Base-by-base conservation (phyloP, 2,329 filamentous ascomycete genomes). In the Ascochyta koolunga region DNA sequence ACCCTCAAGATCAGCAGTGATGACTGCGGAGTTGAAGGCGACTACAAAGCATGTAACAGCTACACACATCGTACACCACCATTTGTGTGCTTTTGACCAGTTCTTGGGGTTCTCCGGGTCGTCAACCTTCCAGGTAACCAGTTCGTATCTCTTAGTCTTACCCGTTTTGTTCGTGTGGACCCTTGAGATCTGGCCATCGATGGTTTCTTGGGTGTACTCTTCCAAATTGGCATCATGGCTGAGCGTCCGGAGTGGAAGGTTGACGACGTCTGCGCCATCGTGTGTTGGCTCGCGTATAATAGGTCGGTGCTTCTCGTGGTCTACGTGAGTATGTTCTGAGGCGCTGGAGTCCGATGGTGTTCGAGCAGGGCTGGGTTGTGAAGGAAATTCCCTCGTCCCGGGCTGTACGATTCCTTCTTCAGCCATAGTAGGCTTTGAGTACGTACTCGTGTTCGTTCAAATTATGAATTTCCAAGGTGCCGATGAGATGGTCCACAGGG, bases 51-150 rank as follows among this genome's bases (percentile, higher is more conserved):
- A 80, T 1, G 78, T 79, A 0, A 78, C 27, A 0, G 91, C 89
- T 0, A 96, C 90, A 15, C 91, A 86, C 88, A 96, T 91, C 21
- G 91, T 96, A 68, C 85, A 88, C 65, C 68, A 77, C 90, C 90
- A 93, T 76, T 93, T 95, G 73, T 79, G 88, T 1, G 76, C 78
- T 73, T 91, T 91, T 51, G 83, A 85, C 89, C 89, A 95, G 74
- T 93, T 95, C 80, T 93, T 93, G 0, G 91, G 90, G 67, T 93
- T 93, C 60, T 87, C 89, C 0, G 85, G 83, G 70, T 95, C 90
- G 54, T 86, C 78, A 2, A 87, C 81, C 4, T 80, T 83, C 68
- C 95, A 96, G 0, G 87, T 89, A 29, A 90, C 86, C 9, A 90
- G 77, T 53, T 87, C 84, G 68, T 84, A 87, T 56, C 70, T 60